Conservation (phyloP, 2,329 filamentous ascomycete genomes). For the Pleochaeta shiraiana region DNA sequence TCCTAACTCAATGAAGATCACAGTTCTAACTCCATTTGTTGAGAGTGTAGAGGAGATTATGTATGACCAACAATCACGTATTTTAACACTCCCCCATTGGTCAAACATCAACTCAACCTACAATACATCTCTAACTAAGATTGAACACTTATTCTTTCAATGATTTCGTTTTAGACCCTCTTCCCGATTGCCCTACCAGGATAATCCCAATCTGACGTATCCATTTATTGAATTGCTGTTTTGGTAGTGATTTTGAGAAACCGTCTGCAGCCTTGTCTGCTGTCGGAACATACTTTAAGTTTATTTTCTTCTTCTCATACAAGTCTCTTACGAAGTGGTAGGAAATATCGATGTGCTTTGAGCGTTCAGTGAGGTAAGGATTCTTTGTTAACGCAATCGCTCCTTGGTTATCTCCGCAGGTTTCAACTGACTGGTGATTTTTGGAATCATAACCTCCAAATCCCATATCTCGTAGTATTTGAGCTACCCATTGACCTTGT, state of each 20-base stretch:
- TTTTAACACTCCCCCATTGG: no score
- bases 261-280: background rate
- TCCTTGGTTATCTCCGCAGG: background rate
- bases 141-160: no score
- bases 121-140: no score
- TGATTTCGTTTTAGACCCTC: no score
- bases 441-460: background rate
- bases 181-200: background rate
- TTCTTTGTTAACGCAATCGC: background rate
- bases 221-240: background rate
- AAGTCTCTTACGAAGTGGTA: no score
- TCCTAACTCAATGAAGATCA: no score
- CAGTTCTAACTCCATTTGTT: no score
- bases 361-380: background rate
- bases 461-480: background rate
- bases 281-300: background rate
- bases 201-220: background rate
- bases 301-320: no score
- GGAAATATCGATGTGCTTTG: no score
- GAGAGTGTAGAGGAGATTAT: no score
- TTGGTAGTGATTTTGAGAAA: background rate
- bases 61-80: no score
- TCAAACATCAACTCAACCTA: no score
- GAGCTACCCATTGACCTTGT: background rate
- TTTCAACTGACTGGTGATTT: background rate